phyloP scores from a whole-genome alignment of 768 basidiomycete species.

The Obba rivulosa region DNA sequence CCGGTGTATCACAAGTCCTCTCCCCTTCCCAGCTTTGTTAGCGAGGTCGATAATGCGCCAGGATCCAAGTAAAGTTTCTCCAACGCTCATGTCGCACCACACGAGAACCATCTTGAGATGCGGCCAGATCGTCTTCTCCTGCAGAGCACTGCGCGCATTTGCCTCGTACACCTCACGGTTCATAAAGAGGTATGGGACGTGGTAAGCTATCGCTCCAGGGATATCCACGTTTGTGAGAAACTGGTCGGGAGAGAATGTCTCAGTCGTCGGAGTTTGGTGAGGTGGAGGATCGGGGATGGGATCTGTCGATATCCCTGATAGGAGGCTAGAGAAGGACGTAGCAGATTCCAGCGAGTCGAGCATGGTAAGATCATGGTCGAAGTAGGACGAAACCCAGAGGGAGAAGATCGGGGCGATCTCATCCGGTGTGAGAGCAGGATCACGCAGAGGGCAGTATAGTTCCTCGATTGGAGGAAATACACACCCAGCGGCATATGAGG shows the following conservation, averaged over 20 bases:
- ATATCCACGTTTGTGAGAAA: not conserved
- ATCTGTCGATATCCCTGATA: not conserved
- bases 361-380: not conserved
- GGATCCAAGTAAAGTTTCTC: not conserved
- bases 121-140: slow-evolving; percentile 2
- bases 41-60: not conserved
- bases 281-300: not conserved
- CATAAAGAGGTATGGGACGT: not conserved
- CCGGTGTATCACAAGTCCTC: not conserved
- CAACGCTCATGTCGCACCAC: slow-evolving; percentile 10
- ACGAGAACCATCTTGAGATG: slow-evolving; percentile 3
- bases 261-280: slow-evolving; percentile 5
- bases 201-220: not conserved
- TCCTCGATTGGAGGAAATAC: not conserved
- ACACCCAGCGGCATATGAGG: not conserved
- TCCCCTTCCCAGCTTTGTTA: not conserved
- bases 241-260: not conserved
- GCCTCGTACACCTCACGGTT: not conserved
- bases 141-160: slow-evolving; percentile 8
- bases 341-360: too few species aligned
- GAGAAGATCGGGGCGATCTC: not conserved
- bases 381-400: slow-evolving; percentile 10
- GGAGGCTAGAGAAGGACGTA: not conserved
- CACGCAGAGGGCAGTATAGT: not conserved
- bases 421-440: not conserved